Conservation (phyloP, 164 flowering plant species). For the Platanus orientalis region DNA sequence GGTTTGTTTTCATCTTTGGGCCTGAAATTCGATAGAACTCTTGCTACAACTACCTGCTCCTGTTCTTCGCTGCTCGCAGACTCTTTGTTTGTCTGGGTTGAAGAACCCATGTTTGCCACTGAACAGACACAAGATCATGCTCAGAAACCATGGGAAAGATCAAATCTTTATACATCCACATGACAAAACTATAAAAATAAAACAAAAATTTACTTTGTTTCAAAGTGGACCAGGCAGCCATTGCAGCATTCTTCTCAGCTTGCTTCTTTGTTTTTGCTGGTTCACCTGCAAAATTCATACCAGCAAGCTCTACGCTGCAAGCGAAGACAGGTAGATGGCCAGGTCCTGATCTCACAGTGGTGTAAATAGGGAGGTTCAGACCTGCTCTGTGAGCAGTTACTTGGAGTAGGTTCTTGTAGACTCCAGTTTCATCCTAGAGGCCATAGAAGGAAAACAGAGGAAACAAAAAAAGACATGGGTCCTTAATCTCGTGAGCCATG, state of each 20-base stretch:
- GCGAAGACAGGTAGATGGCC: conserved; percentile 67
- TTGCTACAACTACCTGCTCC: conserved; percentile 42
- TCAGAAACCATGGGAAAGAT: background rate
- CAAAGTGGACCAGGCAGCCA: conserved; percentile 77
- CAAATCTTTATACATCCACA: background rate
- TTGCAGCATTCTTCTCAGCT: conserved; percentile 90
- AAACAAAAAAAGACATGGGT: background rate
- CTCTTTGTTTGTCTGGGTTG: conserved; percentile 26
- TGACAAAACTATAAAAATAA: no score
- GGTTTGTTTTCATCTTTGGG: conserved; percentile 37
- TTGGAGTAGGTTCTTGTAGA: conserved; percentile 49
- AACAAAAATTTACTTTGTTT: conserved; percentile 39
- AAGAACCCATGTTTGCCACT: conserved; percentile 38
- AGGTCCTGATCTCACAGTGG: conserved; percentile 67
- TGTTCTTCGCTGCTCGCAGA: conserved; percentile 33
- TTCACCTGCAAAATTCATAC: conserved; percentile 59
- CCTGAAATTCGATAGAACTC: conserved; percentile 38
- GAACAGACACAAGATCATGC: conserved; percentile 12
- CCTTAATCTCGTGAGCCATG: background rate
- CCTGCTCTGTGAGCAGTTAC: conserved; percentile 74
- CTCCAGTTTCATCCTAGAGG: conserved; percentile 67
- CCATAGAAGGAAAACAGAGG: background rate
- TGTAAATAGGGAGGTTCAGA: conserved; percentile 56
- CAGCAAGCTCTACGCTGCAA: conserved; percentile 67
- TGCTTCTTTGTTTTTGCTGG: conserved; percentile 83